Evolutionary conservation across 1,284 basidiomycete genomes (phyloP), one percentile per base, ranked within the genome.

Genomic region (Salmacisia buchloeana): DNA sequence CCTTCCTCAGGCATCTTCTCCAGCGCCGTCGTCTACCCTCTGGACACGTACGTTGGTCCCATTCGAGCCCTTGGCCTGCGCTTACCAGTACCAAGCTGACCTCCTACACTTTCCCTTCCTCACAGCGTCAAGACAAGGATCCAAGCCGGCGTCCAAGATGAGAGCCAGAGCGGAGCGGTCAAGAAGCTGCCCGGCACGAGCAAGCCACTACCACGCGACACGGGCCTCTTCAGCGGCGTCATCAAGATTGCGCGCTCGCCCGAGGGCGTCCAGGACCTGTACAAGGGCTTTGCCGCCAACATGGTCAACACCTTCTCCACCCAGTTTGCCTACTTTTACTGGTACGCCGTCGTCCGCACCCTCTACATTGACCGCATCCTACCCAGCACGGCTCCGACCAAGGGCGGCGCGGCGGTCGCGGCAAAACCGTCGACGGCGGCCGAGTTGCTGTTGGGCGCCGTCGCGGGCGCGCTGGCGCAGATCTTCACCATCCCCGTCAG

Each of bases 241-340:
- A 45, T 79, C n/a, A 66, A 63, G 27, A 76, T 79, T 58, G 70
- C 70, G 33, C 49, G 61, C 23, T 70, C 69, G 62, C 75, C 76
- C 58, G 74, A 74, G 49, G 77, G 77, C 25, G 59, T 66, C 25
- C n/a, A 38, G 7, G 94, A 92, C 0, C 88, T 89, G 77, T 99
- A 97, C 83, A 87, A 88, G 65, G 96, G 96, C 3, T 98, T 97
- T 78, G 85, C 87, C 39, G 96, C 96, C n/a, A 97, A 90, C 64
- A 97, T 98, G 94, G 84, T 97, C 72, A 97, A 97, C 81, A 94
- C 92, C 0, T 98, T 98, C 81, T 93, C 87, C 90, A 82, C 76
- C 70, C 81, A 96, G 86, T 97, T 94, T 78, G 94, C 96, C 23
- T 99, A 98, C 83, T 99, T 98, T 84, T 97, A 97, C 85, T 97